phyloP scores from a whole-genome alignment of 352 stramenopile species.

The Phytopythium sindhum region DNA sequence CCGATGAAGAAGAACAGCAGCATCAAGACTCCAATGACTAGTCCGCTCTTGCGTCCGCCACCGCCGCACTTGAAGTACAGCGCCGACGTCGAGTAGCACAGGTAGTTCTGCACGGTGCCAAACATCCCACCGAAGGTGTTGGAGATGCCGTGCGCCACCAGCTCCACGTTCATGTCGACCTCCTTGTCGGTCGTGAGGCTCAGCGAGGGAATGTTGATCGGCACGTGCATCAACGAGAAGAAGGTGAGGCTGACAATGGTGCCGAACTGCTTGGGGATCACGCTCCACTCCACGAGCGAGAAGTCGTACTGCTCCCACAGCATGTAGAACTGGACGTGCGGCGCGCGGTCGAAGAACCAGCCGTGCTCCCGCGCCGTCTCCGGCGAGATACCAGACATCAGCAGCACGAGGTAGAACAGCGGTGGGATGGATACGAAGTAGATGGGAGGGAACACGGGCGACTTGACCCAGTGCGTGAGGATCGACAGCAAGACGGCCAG shows the following conservation, averaged over 20 bases:
- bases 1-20: conserved; percentile 88
- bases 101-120: conserved; percentile 90
- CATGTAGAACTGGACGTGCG: conserved; percentile 66
- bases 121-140: conserved; percentile 86
- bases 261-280: conserved; percentile 71
- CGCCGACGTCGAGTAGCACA: conserved; percentile 85
- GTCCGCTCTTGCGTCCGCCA: conserved; percentile 51
- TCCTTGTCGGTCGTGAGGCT: conserved; percentile 83
- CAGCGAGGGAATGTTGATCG: conserved; percentile 93
- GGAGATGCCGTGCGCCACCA: conserved; percentile 91
- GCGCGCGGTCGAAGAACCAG: conserved; percentile 76
- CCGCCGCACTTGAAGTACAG: conserved; percentile 90
- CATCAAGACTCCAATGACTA: conserved; percentile 66
- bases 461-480: conserved; percentile 48
- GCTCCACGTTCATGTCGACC: conserved; percentile 91
- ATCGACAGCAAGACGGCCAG: conserved; percentile 51
- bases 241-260: conserved; percentile 86
- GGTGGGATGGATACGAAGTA: conserved; percentile 81
- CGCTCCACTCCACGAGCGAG: conserved; percentile 52
- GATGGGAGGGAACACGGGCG: conserved; percentile 68
- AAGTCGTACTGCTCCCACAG: conserved; percentile 79
- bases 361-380: conserved; percentile 57
- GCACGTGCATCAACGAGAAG: conserved; percentile 95
- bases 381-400: conserved; percentile 42
- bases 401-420: conserved; percentile 69